phyloP scores from a whole-genome alignment of 1,139 yeast species.

The Yamadazyma blattariae region DNA sequence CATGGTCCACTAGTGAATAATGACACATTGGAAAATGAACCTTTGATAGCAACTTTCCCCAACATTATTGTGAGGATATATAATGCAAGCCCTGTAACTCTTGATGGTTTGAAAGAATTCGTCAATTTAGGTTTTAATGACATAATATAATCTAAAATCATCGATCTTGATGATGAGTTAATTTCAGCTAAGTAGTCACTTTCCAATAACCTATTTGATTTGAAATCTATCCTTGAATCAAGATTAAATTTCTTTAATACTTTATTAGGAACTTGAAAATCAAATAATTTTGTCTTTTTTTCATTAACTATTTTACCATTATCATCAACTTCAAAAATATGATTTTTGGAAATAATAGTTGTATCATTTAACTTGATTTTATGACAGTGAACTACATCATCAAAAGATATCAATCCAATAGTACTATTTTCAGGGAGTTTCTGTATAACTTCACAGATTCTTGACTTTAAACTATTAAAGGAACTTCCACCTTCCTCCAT shows the following conservation, averaged over 20 bases:
- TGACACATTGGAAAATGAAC: conserved; percentile 24
- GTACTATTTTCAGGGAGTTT: conserved; percentile 20
- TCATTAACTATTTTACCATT: neutral
- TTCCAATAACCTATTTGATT: conserved; percentile 9
- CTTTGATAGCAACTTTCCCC: conserved; percentile 16
- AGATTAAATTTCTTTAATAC: conserved; percentile 11
- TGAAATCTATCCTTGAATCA: conserved; percentile 7
- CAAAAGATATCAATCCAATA: conserved; percentile 29
- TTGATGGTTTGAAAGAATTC: conserved; percentile 24
- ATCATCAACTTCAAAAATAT: conserved; percentile 5
- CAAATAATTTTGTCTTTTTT: conserved; percentile 7
- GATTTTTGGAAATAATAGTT: conserved; percentile 4
- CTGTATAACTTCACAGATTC: conserved; percentile 18
- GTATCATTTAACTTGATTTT: conserved; percentile 7
- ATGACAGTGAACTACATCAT: conserved; percentile 27
- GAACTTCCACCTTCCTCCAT: conserved; percentile 15
- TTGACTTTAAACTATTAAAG: conserved; percentile 17
- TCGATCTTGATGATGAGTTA: neutral
- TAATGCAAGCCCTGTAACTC: conserved; percentile 34
- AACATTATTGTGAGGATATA: conserved; percentile 23
- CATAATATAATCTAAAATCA: conserved; percentile 13
- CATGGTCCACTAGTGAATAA: conserved; percentile 37
- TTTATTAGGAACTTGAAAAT: conserved; percentile 1
- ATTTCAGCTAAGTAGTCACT: conserved; percentile 6
- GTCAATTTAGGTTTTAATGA: conserved; percentile 24